Conservation (phyloP, 2,329 filamentous ascomycete genomes). For the Claviceps capensis region DNA sequence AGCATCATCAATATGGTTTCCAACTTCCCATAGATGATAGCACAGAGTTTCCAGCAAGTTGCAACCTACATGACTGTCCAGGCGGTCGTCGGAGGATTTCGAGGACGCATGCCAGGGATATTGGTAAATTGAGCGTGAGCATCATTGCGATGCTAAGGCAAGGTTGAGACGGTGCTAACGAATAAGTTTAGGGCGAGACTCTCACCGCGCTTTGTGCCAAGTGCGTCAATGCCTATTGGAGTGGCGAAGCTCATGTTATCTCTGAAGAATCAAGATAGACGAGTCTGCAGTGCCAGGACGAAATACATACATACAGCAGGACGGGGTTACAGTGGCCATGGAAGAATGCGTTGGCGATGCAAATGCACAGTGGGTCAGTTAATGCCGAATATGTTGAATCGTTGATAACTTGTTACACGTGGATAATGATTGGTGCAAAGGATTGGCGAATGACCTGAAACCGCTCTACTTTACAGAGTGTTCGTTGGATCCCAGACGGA, state of each 20-base stretch:
- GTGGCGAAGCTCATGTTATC: slow-evolving; percentile 31
- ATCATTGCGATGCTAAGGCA: slow-evolving; percentile 27
- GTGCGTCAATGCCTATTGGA: slow-evolving; percentile 26
- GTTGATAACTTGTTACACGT: neutral
- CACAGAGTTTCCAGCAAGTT: slow-evolving; percentile 29
- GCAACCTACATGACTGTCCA: slow-evolving; percentile 38
- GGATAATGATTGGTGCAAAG: neutral
- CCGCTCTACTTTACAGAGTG: too few species aligned
- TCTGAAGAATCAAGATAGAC: too few species aligned
- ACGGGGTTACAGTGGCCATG: slow-evolving; percentile 12
- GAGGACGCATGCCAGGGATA: slow-evolving; percentile 39
- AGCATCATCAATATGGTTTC: slow-evolving; percentile 40
- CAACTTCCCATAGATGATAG: slow-evolving; percentile 17
- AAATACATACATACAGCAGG: slow-evolving; percentile 22
- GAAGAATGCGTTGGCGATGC: slow-evolving; percentile 15
- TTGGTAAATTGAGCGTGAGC: slow-evolving; percentile 26
- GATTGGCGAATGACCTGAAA: too few species aligned
- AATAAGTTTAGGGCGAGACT: slow-evolving; percentile 24
- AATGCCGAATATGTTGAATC: neutral
- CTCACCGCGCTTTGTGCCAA: slow-evolving; percentile 28
- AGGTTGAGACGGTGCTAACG: slow-evolving; percentile 13
- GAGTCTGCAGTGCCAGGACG: slow-evolving; percentile 25
- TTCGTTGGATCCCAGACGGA: too few species aligned
- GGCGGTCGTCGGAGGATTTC: slow-evolving; percentile 42
- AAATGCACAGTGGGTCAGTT: neutral